phyloP scores from a whole-genome alignment of 441 rosid species.

The Gossypium schwendimanii region DNA sequence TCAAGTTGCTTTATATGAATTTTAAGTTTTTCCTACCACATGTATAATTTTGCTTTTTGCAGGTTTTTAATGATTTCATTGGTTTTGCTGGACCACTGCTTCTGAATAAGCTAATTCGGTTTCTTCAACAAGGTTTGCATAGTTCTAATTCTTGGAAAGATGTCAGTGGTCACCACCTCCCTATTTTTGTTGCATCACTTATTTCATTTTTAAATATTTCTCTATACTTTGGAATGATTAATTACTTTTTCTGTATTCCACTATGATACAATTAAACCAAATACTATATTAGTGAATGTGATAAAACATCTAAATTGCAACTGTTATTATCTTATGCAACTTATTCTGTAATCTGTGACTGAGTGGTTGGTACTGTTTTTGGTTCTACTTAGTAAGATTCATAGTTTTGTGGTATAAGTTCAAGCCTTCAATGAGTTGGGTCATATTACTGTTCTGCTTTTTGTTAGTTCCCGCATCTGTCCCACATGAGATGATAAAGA shows the following conservation, averaged over 20 bases:
- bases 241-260: not conserved
- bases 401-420: not conserved
- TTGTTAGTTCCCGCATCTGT: not conserved
- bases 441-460: not conserved
- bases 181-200: not conserved
- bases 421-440: not conserved
- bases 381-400: not conserved
- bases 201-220: not conserved
- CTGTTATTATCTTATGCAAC: not conserved
- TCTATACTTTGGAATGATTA: not conserved
- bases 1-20: constrained; percentile 1
- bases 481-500: not conserved
- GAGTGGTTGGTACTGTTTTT: not conserved
- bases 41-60: constrained; percentile 20
- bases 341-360: not conserved
- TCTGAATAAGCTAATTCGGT: constrained; percentile 75
- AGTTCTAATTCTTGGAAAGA: constrained; percentile 4
- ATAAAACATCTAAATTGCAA: not conserved
- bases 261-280: not conserved
- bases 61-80: constrained; percentile 78
- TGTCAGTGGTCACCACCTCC: not conserved
- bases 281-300: not conserved
- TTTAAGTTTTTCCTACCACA: not conserved
- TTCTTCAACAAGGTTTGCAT: constrained; percentile 69
- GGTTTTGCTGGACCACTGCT: constrained; percentile 85